Evolutionary conservation across 257 asterid species (phyloP), one percentile per base, ranked within the genome.

Genomic region (Nicotiana noctiflora): DNA sequence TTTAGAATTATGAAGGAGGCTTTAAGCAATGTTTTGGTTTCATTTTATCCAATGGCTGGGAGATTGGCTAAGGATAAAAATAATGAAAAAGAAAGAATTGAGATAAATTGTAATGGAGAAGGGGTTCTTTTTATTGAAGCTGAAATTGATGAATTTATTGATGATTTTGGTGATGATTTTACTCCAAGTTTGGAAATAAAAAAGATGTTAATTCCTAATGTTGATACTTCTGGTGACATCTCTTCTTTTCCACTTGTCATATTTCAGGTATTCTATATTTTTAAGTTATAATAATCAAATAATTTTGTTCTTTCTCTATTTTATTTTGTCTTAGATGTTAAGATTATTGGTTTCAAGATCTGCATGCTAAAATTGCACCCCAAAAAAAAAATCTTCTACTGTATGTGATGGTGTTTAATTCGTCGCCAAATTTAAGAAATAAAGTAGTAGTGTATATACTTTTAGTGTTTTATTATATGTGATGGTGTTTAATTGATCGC

Each of bases 31-130:
- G 84, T 86, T 17, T 81, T 89, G 6, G 89, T 87, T 15, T 78
- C 86, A 9, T 89, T 87, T 51, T 89, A 89, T 52, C 88, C 89
- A 29, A 85, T 87, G 84, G 90, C 89, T 18, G 90, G 92, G 6
- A 60, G 88, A 78, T 57, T 85, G 23, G 84, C 55, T 4, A 81
- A 80, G 19, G 84, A 79, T 63, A 21, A 81, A 57, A 21, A 57
- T 57, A 25, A 10, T 8, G 80, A 82, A 9, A 77, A 82, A 25
- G 83, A 80, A 44, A 86, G 87, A 70, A 29, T 89, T 8, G 87
- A 80, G 83, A 84, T 86, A 2, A 82, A 87, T 53, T 89, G 92
- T 80, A 84, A 83, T 19, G 85, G 80, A 3, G 89, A 86, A 21
- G 87, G 92, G 4, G 89, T 81, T 4, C 56, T 86, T 14, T 85